Base-by-base conservation (phyloP, 805 yeast genomes). In the Myxozyma neglecta region DNA sequence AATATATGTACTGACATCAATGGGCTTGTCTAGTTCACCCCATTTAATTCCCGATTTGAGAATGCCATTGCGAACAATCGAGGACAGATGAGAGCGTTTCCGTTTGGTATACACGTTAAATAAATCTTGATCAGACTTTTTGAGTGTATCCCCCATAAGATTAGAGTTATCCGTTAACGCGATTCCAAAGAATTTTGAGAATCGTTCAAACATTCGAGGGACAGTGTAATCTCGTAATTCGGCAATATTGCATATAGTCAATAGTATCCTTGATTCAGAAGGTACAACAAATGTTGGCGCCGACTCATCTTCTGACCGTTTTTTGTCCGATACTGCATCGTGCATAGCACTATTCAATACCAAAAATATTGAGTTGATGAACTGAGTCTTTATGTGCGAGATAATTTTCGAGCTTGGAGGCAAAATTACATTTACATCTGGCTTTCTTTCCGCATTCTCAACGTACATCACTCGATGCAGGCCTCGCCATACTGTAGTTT, bases 161-260 rank as follows among this genome's bases (percentile, higher is more conserved):
- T 81, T 67, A 14, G 80, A 75, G 32, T 78, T 76, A 6, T 77
- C 75, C 6, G 78, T 73, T 34, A 83, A 67, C 9, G 78, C 75
- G 18, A 82, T 75, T 45, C 80, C 80, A 64, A 86, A 85, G 1
- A 76, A 75, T 6, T 74, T 69, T 65, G 85, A 87, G 69, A 83
- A 85, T 56, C 74, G 73, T 52, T 77, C 78, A 13, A 85, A 70
- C 18, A 84, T 72, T 24, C 73, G 70, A 0, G 88, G 86, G 32
- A 87, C 75, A 1, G 82, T 76, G 2, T 68, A 71, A 24, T 74
- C 74, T 37, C 80, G 75, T 36, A 87, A 72, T 51, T 77, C 78
- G 49, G 79, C 80, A 51, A 87, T 71, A 67, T 86, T 86, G 47
- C 85, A 80, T 47, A 86, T 71, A 0, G 87, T 80, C 43, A 82